Base-by-base conservation (phyloP, 345 rosid genomes). In the Eucalyptus polyanthemos region DNA sequence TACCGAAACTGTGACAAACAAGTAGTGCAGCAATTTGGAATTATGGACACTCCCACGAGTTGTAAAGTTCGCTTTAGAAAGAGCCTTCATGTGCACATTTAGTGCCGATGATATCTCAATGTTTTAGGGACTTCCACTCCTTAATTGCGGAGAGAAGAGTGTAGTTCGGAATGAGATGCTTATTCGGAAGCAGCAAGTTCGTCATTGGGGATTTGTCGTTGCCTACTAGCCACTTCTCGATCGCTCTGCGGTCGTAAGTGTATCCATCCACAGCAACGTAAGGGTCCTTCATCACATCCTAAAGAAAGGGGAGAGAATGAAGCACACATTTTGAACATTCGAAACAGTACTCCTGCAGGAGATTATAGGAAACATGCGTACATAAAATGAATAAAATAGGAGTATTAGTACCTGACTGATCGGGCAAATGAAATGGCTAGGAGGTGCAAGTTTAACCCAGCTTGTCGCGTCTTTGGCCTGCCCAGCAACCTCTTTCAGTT, bases 191-290 rank as follows among this genome's bases (percentile, higher is more conserved):
- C 5, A 91, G 91, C 60, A 91, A 87, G 54, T 93, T 92, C 24
- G 98, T 96, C 93, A 93, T 91, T 19, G 99, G 99, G 3, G 99
- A 96, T 5, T 91, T 93, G 45, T 94, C 93, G 24, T 93, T 92
- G 31, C 90, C 87, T 90, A 92, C 92, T 83, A 96, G 91, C 98
- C 98, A 97, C 87, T 92, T 90, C 93, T 93, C 94, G 3, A 97
- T 95, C 76, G 97, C 97, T 90, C 87, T 88, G 27, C 95, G 94
- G 51, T 96, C 97, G 5, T 96, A 96, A 4, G 95, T 94, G 90
- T 94, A 96, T 14, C 99, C 99, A 91, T 97, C 99, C 25, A 97
- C 95, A 51, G 99, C 98, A 81, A 97, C 96, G 90, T 95, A 95
- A 21, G 97, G 97, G 14, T 95, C 98, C 14, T 92, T 89, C 97